Conservation (phyloP, 129 eudicot species). For the Helianthus annuus region DNA sequence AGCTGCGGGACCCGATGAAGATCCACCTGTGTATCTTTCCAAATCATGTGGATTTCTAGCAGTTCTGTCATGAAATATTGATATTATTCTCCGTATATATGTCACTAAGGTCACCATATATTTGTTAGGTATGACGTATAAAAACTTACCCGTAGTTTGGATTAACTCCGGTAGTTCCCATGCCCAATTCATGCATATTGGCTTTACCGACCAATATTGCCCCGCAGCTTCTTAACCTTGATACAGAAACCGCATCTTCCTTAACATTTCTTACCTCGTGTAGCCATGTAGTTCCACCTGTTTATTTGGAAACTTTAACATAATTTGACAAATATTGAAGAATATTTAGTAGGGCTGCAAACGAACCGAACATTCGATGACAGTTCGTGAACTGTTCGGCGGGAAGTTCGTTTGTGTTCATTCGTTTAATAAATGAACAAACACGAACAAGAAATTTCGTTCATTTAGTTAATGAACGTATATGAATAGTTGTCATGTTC, state of each 20-base stretch:
- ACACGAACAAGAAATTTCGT: too few species aligned
- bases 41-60: conserved; percentile 94
- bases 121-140: conserved; percentile 5
- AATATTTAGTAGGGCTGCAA: neutral
- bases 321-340: conserved; percentile 11
- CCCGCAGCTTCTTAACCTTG: conserved; percentile 81
- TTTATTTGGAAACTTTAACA: conserved; percentile 33
- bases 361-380: too few species aligned
- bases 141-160: conserved; percentile 80
- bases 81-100: neutral
- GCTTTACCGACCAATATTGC: conserved; percentile 93
- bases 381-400: too few species aligned
- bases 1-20: conserved; percentile 99
- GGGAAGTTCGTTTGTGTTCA: too few species aligned
- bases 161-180: conserved; percentile 98
- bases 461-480: too few species aligned
- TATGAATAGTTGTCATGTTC: too few species aligned
- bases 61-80: conserved; percentile 55
- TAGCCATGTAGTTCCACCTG: conserved; percentile 90
- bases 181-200: conserved; percentile 98
- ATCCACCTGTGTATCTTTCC: conserved; percentile 95
- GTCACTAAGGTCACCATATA: neutral
- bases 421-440: too few species aligned
- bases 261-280: conserved; percentile 75
- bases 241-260: conserved; percentile 84